Base-by-base conservation (phyloP, 495 filamentous ascomycete genomes). In the Xylaria venustula region DNA sequence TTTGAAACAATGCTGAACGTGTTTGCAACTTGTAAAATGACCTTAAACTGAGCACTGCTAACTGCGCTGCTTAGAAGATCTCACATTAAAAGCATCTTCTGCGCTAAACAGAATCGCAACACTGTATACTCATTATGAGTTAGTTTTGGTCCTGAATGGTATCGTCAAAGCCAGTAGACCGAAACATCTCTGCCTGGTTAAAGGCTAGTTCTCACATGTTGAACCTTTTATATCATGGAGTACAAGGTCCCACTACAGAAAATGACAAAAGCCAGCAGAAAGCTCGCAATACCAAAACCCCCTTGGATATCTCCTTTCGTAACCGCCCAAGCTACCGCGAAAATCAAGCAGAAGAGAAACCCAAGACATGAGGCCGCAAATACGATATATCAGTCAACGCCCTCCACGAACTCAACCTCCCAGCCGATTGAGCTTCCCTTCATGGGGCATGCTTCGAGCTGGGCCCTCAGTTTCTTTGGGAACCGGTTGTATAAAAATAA, bases 361-460 rank as follows among this genome's bases (percentile, higher is more conserved):
- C 52, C 34, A 42, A 55, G 14, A 8, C 37, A 17, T 25, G 25
- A 23, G 4, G 52, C 11, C 25, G 34, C 25, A 28, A 55, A 55
- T 15, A 55, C 52, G 7, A 19, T 36, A 44, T 55, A 55, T 36
- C 36, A 55, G 52, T 55, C 22, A 20, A 55, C 23, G 20, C 52
- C 52, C 36, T 55, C 52, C 0, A 55, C 52, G 12, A 55, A 55
- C 17, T 55, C 36, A 30, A 55, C 25, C 0, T 36, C 52, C 52
- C 52, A 55, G 36, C 52, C 52, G 22, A 55, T 55, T 5, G 52
- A 55, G 36, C 52, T 55, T 42, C 40, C 40, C 22, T 55, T 55
- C 7, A 19, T 42, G 15, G 52, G 22, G 28, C 52, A 55, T 20
- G 52, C 40, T 44, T 55, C 52, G 14, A 55, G 52, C 40, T 55